phyloP scores from a whole-genome alignment of 2,329 filamentous ascomycete genomes.

The Dothidotthia symphoricarpi region DNA sequence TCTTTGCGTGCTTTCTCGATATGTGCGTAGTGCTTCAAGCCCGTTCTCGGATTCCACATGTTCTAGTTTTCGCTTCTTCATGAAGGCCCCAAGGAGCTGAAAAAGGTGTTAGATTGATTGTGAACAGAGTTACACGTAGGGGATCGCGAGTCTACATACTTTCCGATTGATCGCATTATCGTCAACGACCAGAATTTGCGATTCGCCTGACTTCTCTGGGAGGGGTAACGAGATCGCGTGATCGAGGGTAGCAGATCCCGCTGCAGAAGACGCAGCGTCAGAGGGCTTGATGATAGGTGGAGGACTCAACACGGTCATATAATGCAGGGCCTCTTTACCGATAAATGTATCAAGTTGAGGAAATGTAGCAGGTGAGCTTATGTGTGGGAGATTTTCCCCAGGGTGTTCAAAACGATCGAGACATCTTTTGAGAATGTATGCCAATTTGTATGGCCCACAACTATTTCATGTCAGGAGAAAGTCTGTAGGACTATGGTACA shows the following conservation, averaged over 20 bases:
- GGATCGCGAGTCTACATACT: constrained; percentile 13
- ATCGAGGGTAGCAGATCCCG: too few relatives aligned
- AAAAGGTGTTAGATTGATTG: constrained; percentile 3
- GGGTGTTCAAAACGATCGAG: constrained; percentile 26
- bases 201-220: not conserved
- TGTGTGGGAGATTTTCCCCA: constrained; percentile 17
- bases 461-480: constrained; percentile 10
- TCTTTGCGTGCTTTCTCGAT: constrained; percentile 12
- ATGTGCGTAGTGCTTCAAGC: constrained; percentile 29
- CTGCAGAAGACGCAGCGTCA: too few relatives aligned
- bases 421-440: constrained; percentile 30
- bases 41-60: constrained; percentile 36
- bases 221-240: not conserved
- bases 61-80: constrained; percentile 24
- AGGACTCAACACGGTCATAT: not conserved
- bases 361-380: too few relatives aligned
- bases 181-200: constrained; percentile 38
- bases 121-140: too few relatives aligned
- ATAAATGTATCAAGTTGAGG: not conserved
- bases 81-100: constrained; percentile 34
- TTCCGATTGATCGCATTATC: constrained; percentile 43
- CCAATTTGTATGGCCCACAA: constrained; percentile 37
- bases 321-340: not conserved
- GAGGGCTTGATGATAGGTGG: not conserved
- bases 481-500: not conserved